These are phyloP conservation scores for Metarhizium anisopliae DNA, from an alignment of 2,329 filamentous ascomycete genomes.

Conservation along the genomic window DNA sequence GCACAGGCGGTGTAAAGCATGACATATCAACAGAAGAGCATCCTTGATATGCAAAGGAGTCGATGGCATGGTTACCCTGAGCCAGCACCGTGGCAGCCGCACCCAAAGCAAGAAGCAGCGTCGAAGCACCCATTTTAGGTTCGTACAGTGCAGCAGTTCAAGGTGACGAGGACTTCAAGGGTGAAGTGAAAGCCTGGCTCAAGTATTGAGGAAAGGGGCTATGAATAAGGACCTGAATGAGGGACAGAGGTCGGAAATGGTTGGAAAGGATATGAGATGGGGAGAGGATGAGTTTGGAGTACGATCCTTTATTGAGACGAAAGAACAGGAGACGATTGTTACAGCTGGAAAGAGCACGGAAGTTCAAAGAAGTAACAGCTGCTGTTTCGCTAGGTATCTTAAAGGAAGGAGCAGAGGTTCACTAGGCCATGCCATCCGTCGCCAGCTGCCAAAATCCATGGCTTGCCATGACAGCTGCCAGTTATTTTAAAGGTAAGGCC, in stretches of 20 bases:
- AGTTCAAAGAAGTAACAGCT: neutral
- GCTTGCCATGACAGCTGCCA: neutral
- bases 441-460: neutral
- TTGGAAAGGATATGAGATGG: conserved; percentile 5
- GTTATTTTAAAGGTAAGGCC: too few species aligned
- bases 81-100: conserved; percentile 11
- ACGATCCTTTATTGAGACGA: neutral
- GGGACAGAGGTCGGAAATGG: conserved; percentile 2
- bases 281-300: neutral
- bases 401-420: conserved; percentile 3
- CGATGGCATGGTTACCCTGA: conserved; percentile 11
- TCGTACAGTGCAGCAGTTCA: conserved; percentile 4
- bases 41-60: conserved; percentile 17
- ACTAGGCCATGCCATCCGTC: neutral
- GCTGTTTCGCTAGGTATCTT: neutral
- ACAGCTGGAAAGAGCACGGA: neutral
- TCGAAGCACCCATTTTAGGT: conserved; percentile 13
- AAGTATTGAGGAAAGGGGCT: conserved; percentile 1
- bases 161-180: neutral
- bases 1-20: conserved; percentile 16
- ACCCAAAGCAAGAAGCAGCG: conserved; percentile 15
- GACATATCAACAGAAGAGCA: conserved; percentile 19
- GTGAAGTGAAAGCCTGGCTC: conserved; percentile 1
- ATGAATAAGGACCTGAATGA: conserved; percentile 7
- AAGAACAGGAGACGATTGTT: neutral